Base-by-base conservation (phyloP, 305 asterid genomes). In the Fraxinus angustifolia region DNA sequence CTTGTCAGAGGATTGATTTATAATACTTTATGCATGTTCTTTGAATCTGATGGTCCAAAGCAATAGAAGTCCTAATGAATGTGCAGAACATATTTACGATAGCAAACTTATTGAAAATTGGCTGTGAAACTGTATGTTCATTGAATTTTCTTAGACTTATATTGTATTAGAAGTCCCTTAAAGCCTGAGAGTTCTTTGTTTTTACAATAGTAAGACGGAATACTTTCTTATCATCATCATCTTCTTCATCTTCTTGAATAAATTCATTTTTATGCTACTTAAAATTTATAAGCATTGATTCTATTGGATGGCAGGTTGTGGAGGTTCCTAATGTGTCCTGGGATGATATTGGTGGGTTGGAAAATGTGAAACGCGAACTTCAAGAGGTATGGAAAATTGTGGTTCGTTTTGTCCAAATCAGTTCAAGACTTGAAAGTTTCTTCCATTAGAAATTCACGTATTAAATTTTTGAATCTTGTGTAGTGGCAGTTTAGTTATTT, bases 261-360 rank as follows among this genome's bases (percentile, higher is more conserved):
- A 42, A 45, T 35, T 75, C 17, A 19, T 19, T 58, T 23, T n/a
- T 6, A 26, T 42, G 68, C 75, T 19, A 8, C 36, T 73, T 77
- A 26, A 80, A 38, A 42, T 19, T 56, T 23, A 28, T 60, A 65
- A 31, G 60, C 50, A 12, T 31, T 2, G 3, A 34, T 76, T 80
- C 34, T 75, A 68, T 56, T 60, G 30, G 45, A 77, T 84, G 60
- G 75, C 77, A 90, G 92, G 92, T 88, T 28, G 92, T 90, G 30
- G 92, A 90, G 86, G 92, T 90, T 58, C 92, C 92, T 58, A 87
- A 90, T 31, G 90, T 86, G 23, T 83, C 88, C 3, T 88, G 91
- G 92, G 82, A 81, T 5, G 92, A 90, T 72, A 90, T 90, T 36
- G 92, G 92, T 3, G 92, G 92, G 2, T 83, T 90, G 83, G 91